These are phyloP conservation scores for Botrytis sinoallii DNA, from an alignment of 2,329 filamentous ascomycete species.

Conservation along the genomic window DNA sequence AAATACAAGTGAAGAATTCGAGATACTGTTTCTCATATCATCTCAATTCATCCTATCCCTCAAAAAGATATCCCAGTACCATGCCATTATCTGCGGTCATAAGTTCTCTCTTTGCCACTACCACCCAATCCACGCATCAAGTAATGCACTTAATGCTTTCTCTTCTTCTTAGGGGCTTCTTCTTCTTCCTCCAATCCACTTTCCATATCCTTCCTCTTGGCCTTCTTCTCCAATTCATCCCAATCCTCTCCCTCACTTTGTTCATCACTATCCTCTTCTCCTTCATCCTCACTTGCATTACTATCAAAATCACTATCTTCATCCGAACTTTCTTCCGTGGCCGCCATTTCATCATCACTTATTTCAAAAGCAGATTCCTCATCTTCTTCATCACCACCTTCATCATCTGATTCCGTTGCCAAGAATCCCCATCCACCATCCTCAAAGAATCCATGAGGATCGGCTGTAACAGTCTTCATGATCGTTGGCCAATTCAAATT, in stretches of 20 bases:
- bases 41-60: neutral
- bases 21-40: neutral
- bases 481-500: slow-evolving; percentile 99
- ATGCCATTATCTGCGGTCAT: neutral
- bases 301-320: slow-evolving; percentile 93
- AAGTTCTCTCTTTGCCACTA: neutral
- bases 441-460: slow-evolving; percentile 91
- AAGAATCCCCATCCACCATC: slow-evolving; percentile 97
- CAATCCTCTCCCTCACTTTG: slow-evolving; percentile 85
- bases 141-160: slow-evolving; percentile 44
- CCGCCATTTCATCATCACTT: slow-evolving; percentile 73
- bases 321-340: slow-evolving; percentile 73
- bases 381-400: slow-evolving; percentile 73
- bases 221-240: slow-evolving; percentile 93
- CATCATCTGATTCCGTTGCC: slow-evolving; percentile 80
- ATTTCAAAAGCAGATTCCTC: slow-evolving; percentile 94
- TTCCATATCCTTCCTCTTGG: slow-evolving; percentile 76
- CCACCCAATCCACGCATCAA: neutral
- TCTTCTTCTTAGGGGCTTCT: slow-evolving; percentile 68
- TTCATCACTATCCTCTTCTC: slow-evolving; percentile 67
- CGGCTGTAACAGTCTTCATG: slow-evolving; percentile 96
- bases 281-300: slow-evolving; percentile 78
- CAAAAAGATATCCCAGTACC: neutral
- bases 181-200: slow-evolving; percentile 68
- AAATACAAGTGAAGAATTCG: neutral